Evolutionary conservation across 495 filamentous ascomycete species (phyloP).

Genomic region (Aspergillus panamensis): DNA sequence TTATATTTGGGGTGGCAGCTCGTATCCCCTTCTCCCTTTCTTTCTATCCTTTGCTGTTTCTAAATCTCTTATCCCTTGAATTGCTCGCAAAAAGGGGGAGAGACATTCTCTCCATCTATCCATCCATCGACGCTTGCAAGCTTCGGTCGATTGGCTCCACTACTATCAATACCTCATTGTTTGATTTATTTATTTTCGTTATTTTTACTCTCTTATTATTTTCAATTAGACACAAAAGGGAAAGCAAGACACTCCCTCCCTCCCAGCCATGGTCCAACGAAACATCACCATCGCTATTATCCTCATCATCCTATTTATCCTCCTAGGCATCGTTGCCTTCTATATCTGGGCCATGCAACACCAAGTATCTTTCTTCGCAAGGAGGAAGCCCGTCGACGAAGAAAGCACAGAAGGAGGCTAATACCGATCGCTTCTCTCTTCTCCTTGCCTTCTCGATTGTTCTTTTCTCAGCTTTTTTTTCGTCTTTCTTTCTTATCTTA

Average conservation of each 20-base stretch:
- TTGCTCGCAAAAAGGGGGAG: conserved; percentile 1
- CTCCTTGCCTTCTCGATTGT: too few species aligned
- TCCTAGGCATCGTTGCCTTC: conserved; percentile 66
- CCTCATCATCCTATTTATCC: conserved; percentile 73
- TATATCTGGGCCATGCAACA: conserved; percentile 59
- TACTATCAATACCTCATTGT: neutral
- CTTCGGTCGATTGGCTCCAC: too few species aligned
- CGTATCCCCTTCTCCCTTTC: conserved; percentile 1
- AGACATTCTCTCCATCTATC: neutral
- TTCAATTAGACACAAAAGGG: neutral
- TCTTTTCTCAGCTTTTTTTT: neutral
- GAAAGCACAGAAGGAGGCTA: conserved; percentile 38
- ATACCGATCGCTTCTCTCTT: neutral
- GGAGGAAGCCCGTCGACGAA: conserved; percentile 37
- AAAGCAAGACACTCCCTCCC: neutral
- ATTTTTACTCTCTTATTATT: neutral
- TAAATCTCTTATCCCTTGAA: conserved; percentile 13
- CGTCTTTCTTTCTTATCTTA: neutral
- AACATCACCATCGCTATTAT: conserved; percentile 82
- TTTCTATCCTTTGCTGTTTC: conserved; percentile 6
- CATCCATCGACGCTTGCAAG: neutral
- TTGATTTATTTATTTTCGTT: neutral
- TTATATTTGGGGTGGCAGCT: neutral
- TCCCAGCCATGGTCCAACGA: conserved; percentile 52
- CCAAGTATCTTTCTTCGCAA: conserved; percentile 39